Percentiles rank a stretch among this genome's conserved stretches.
These are phyloP conservation scores for Solanum boliviense DNA, from an alignment of 257 asterid genomes.

Conservation along the genomic window DNA sequence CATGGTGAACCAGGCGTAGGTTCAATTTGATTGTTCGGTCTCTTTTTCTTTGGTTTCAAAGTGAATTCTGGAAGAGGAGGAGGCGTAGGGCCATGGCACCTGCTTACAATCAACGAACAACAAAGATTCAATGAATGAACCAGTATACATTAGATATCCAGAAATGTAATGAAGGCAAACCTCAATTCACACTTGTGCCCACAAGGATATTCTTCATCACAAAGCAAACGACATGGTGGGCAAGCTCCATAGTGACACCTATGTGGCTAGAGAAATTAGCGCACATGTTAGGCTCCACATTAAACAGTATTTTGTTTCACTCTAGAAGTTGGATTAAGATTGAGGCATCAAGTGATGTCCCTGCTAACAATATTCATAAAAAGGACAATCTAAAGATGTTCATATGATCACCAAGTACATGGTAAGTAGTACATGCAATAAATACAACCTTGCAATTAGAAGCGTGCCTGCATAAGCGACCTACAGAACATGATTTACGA, in stretches of 20 bases:
- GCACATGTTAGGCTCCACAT: not conserved
- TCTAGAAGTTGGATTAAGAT: not conserved
- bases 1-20: constrained; percentile 62
- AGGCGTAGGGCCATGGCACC: constrained; percentile 94
- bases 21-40: constrained; percentile 33
- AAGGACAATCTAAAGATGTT: not conserved
- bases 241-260: constrained; percentile 93
- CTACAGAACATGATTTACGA: constrained; percentile 48
- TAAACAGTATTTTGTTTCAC: not conserved
- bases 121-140: not conserved
- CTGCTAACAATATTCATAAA: not conserved
- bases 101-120: constrained; percentile 6
- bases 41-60: constrained; percentile 82
- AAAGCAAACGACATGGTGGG: constrained; percentile 62
- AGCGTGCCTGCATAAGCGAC: constrained; percentile 65
- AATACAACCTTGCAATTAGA: constrained; percentile 56
- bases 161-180: constrained; percentile 20
- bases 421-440: not conserved
- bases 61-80: constrained; percentile 77
- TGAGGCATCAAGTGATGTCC: not conserved
- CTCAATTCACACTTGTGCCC: constrained; percentile 81
- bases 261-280: constrained; percentile 58
- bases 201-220: constrained; percentile 71
- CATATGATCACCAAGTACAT: not conserved
- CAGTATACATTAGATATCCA: constrained; percentile 1